phyloP scores from a whole-genome alignment of 1,284 basidiomycete species.

The Exsudoporus floridanus region DNA sequence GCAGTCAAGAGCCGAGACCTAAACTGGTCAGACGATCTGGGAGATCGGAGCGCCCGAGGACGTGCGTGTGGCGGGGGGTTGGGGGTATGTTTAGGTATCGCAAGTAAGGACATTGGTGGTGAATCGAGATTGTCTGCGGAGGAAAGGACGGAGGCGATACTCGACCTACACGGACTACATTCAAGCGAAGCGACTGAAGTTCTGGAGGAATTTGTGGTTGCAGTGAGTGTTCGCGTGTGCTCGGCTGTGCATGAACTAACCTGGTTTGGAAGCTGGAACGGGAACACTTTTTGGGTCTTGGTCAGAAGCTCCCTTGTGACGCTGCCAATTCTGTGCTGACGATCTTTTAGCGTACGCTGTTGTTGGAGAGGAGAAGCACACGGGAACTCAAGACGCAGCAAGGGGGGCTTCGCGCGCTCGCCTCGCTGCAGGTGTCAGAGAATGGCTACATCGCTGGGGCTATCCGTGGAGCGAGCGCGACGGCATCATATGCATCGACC shows the following conservation, averaged over 20 bases:
- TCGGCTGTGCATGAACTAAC: constrained; percentile 7
- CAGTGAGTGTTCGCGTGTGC: constrained; percentile 51
- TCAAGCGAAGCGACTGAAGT: constrained; percentile 90
- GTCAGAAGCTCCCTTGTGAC: constrained; percentile 43
- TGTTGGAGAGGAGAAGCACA: constrained; percentile 95
- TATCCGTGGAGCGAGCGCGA: constrained; percentile 95
- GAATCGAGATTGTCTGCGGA: constrained; percentile 65
- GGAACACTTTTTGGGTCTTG: constrained; percentile 82
- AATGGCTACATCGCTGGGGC: constrained; percentile 89
- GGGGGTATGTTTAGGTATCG: constrained; percentile 84
- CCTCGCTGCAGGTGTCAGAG: constrained; percentile 80
- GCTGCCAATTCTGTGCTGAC: constrained; percentile 9
- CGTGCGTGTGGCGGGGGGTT: constrained; percentile 78
- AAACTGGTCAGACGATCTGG: constrained; percentile 80
- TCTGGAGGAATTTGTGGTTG: constrained; percentile 85
- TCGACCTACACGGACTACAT: constrained; percentile 88
- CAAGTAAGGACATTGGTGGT: constrained; percentile 52
- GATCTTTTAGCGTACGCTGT: constrained; percentile 70
- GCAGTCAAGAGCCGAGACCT: constrained; percentile 70
- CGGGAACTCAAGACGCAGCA: constrained; percentile 79
- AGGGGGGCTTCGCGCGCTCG: constrained; percentile 81
- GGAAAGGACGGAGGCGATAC: constrained; percentile 77
- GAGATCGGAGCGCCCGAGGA: constrained; percentile 75
- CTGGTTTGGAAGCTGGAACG: constrained; percentile 63
- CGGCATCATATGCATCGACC: constrained; percentile 86